A percentile compares a stretch with the other conserved stretches of the same genome.
Conservation (phyloP, 306 rosid genomes). For the Acacia confusa region DNA sequence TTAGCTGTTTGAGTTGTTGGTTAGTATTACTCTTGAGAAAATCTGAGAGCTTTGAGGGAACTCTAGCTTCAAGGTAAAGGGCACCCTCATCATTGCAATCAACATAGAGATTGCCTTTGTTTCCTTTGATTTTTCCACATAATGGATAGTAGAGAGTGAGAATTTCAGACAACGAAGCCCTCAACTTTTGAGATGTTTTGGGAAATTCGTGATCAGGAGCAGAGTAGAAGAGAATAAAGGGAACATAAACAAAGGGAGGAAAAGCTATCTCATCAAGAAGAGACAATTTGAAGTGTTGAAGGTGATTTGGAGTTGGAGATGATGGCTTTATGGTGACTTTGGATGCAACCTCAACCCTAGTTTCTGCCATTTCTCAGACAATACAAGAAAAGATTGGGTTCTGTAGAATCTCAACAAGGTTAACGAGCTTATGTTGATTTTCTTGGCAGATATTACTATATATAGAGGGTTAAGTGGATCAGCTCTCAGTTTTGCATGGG, state of each 20-base stretch:
- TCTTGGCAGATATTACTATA: too few species aligned
- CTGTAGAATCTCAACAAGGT: neutral
- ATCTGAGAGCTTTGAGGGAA: neutral
- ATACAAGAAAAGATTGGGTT: neutral
- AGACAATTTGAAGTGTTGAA: slow-evolving; percentile 23
- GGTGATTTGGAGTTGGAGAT: slow-evolving; percentile 30
- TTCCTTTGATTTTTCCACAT: slow-evolving; percentile 23
- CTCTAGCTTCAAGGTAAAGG: slow-evolving; percentile 5
- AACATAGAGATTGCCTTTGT: neutral
- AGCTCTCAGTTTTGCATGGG: too few species aligned
- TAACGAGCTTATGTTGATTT: neutral
- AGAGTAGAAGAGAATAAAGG: slow-evolving; percentile 27
- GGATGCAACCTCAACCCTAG: slow-evolving; percentile 14
- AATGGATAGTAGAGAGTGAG: slow-evolving; percentile 30
- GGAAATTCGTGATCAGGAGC: neutral
- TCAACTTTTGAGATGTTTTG: neutral
- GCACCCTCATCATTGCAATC: slow-evolving; percentile 36
- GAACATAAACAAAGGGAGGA: neutral
- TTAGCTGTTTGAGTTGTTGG: neutral
- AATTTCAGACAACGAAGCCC: slow-evolving; percentile 11
- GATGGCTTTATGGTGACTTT: slow-evolving; percentile 21
- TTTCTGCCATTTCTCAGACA: neutral
- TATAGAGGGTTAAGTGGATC: too few species aligned
- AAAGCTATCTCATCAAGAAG: slow-evolving; percentile 32
- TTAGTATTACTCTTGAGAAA: neutral